A percentile compares a stretch with the other conserved stretches of the same genome.
These are phyloP conservation scores for Persicaria maculosa DNA, from an alignment of 148 eudicot species.

Conservation along the genomic window DNA sequence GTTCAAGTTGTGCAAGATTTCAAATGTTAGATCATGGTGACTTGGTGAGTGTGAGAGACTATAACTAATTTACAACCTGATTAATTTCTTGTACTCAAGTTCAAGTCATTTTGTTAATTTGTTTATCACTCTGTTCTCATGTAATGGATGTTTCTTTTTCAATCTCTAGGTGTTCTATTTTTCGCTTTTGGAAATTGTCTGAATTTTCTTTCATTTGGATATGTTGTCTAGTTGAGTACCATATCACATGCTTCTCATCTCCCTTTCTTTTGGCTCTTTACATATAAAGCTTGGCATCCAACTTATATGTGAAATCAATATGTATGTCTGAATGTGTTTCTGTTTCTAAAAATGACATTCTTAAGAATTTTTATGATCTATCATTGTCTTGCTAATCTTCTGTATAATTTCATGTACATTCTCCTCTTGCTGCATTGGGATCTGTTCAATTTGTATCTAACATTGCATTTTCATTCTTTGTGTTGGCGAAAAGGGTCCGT, in stretches of 20 bases:
- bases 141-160: no score
- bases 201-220: constrained; percentile 90
- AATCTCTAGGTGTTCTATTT: no score
- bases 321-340: not conserved
- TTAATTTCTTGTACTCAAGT: no score
- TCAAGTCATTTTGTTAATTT: no score
- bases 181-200: constrained; percentile 16
- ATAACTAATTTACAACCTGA: no score
- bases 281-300: no score
- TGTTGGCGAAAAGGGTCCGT: constrained; percentile 53
- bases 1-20: no score
- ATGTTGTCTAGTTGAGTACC: constrained; percentile 86
- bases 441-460: constrained; percentile 91
- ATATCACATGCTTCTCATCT: not conserved
- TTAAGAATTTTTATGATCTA: not conserved
- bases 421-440: constrained; percentile 95
- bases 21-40: no score
- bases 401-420: constrained; percentile 38
- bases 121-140: no score
- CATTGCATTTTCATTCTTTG: constrained; percentile 77
- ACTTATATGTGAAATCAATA: no score
- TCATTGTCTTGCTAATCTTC: constrained; percentile 1
- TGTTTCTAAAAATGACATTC: no score
- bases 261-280: not conserved
- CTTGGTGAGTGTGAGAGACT: no score